A percentile compares a stretch with the other conserved stretches of the same genome.
Evolutionary conservation across 108 stramenopile species (phyloP).

Genomic region (Thalassiosira profunda): DNA sequence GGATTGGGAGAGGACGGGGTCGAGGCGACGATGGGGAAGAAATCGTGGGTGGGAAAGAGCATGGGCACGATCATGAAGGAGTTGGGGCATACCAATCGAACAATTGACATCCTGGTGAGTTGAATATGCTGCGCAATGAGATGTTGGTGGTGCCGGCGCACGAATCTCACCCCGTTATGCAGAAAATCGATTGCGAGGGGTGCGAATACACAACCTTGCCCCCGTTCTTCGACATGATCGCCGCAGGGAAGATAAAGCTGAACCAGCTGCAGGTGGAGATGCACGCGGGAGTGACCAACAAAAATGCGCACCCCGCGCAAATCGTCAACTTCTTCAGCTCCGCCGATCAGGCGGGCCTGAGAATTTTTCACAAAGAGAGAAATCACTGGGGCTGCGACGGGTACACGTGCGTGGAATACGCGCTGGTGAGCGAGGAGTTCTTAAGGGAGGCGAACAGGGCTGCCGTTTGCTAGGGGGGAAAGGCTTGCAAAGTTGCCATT

Average conservation of each 20-base stretch:
- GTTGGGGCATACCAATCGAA: constrained; percentile 32
- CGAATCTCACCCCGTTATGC: not conserved
- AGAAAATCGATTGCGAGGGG: constrained; percentile 34
- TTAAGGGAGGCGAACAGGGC: not conserved
- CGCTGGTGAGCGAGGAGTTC: constrained; percentile 7
- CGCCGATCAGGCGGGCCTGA: constrained; percentile 34
- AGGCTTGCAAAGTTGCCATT: too few relatives aligned
- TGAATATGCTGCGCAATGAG: too few relatives aligned
- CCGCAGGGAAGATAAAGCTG: constrained; percentile 11
- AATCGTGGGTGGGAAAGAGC: not conserved
- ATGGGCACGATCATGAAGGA: constrained; percentile 34
- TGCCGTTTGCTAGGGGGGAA: too few relatives aligned
- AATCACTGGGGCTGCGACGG: constrained; percentile 35
- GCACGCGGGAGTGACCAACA: not conserved
- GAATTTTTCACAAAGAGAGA: constrained; percentile 25
- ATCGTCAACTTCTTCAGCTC: constrained; percentile 5
- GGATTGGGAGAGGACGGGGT: constrained; percentile 33
- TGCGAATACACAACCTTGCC: constrained; percentile 28
- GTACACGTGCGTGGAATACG: constrained; percentile 2
- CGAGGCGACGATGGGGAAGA: not conserved
- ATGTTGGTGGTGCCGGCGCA: not conserved
- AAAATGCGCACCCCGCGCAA: not conserved
- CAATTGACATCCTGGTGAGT: constrained; percentile 44
- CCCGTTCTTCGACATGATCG: constrained; percentile 29
- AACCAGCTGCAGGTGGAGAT: constrained; percentile 35